phyloP scores from a whole-genome alignment of 352 stramenopile species.

The Pythium chondricola region DNA sequence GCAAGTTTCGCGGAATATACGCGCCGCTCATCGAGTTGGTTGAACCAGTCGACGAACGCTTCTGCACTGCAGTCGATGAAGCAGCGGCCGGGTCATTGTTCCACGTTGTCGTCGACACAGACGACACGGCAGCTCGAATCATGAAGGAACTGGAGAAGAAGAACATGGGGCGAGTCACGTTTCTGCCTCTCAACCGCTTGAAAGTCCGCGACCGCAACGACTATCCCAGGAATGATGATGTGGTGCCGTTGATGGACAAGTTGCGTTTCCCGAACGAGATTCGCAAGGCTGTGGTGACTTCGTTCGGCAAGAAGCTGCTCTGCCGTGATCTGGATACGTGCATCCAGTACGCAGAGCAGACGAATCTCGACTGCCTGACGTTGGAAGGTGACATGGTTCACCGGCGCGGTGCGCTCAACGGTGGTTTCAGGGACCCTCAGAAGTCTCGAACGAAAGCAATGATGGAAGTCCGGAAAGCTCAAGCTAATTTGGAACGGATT shows the following conservation, averaged over 20 bases:
- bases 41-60: conserved; percentile 78
- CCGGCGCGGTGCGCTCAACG: conserved; percentile 93
- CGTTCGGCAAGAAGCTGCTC: conserved; percentile 97
- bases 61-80: conserved; percentile 94
- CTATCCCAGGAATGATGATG: conserved; percentile 76
- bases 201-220: conserved; percentile 78
- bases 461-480: conserved; percentile 76
- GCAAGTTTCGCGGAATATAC: conserved; percentile 79
- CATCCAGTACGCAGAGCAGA: conserved; percentile 64
- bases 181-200: conserved; percentile 93
- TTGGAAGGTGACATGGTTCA: conserved; percentile 98
- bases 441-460: conserved; percentile 71
- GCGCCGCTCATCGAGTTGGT: conserved; percentile 97
- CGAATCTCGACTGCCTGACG: conserved; percentile 97
- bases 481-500: conserved; percentile 67
- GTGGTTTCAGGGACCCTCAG: conserved; percentile 93
- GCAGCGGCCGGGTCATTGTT: conserved; percentile 95
- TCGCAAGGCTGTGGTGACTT: conserved; percentile 89
- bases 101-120: conserved; percentile 98
- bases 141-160: conserved; percentile 94
- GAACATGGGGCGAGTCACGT: conserved; percentile 94
- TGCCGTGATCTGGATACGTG: conserved; percentile 91
- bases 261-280: conserved; percentile 84
- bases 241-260: conserved; percentile 80
- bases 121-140: conserved; percentile 92